Conservation (phyloP, 192 early-diverging fungal species). For the Podila horticola region DNA sequence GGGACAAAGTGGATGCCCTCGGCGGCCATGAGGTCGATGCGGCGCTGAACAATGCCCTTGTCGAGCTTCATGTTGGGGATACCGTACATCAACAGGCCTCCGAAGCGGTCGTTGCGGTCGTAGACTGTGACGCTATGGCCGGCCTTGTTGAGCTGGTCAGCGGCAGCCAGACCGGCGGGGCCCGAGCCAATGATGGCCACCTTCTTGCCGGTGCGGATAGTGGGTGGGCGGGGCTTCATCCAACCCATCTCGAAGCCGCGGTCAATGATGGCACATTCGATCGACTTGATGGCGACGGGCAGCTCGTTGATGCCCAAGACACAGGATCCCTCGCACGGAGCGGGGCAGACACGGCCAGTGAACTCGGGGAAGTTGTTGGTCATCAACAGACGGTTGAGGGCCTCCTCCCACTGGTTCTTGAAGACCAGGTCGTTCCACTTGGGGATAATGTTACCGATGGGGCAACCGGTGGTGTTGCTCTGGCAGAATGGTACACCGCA, state of each 20-base stretch:
- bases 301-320: constrained; percentile 94
- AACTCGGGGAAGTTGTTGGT: constrained; percentile 99
- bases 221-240: constrained; percentile 91
- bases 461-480: constrained; percentile 92
- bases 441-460: constrained; percentile 98
- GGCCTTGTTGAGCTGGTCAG: constrained; percentile 97
- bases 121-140: constrained; percentile 96
- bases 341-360: constrained; percentile 98
- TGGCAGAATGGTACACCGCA: constrained; percentile 99
- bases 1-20: constrained; percentile 94
- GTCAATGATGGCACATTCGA: constrained; percentile 98
- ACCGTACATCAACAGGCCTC: constrained; percentile 97
- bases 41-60: constrained; percentile 93
- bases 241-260: constrained; percentile 96
- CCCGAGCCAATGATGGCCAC: constrained; percentile 96
- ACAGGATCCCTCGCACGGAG: constrained; percentile 97
- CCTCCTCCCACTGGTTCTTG: constrained; percentile 96
- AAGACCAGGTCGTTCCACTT: constrained; percentile 99
- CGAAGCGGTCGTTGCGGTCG: constrained; percentile 96
- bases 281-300: constrained; percentile 96
- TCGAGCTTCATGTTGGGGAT: constrained; percentile 99
- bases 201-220: constrained; percentile 79
- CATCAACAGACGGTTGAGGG: constrained; percentile 90
- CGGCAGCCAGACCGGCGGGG: constrained; percentile 94
- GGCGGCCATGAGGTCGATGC: constrained; percentile 92